These are phyloP conservation scores for Picochlorum sp. DNA, from an alignment of 139 green algal species.

Conservation along the genomic window DNA sequence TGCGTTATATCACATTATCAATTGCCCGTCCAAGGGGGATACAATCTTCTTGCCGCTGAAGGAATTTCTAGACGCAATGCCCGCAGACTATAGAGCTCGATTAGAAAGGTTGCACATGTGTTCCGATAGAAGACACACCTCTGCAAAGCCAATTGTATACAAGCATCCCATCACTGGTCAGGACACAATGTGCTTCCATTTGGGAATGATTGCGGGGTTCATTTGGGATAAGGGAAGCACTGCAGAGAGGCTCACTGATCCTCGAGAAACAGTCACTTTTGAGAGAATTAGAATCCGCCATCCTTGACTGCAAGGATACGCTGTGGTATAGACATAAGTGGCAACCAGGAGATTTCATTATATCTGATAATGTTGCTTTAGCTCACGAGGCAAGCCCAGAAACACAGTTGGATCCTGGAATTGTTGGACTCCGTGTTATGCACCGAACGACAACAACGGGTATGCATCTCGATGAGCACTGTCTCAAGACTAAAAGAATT, in stretches of 20 bases:
- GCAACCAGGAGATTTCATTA: constrained; percentile 41
- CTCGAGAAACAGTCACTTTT: constrained; percentile 27
- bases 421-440: constrained; percentile 38
- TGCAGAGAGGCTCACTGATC: constrained; percentile 6
- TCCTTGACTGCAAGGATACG: not conserved
- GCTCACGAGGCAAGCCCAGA: constrained; percentile 35
- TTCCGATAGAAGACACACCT: constrained; percentile 22
- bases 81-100: constrained; percentile 11
- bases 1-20: constrained; percentile 34
- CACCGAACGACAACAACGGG: constrained; percentile 40
- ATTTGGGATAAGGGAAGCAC: constrained; percentile 31
- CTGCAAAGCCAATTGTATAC: constrained; percentile 40
- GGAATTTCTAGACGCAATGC: constrained; percentile 20
- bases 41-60: constrained; percentile 36
- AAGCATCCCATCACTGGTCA: constrained; percentile 31
- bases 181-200: constrained; percentile 40
- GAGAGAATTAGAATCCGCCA: constrained; percentile 24
- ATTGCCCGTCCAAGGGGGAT: constrained; percentile 13
- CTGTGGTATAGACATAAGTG: constrained; percentile 25
- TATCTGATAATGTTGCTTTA: constrained; percentile 41
- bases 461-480: not conserved
- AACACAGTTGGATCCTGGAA: constrained; percentile 27
- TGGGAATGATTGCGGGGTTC: constrained; percentile 33
- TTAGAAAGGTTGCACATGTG: constrained; percentile 42
- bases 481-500: constrained; percentile 6